These are phyloP conservation scores for Talaromyces funiculosus DNA, from an alignment of 2,329 filamentous ascomycete genomes.

Conservation along the genomic window DNA sequence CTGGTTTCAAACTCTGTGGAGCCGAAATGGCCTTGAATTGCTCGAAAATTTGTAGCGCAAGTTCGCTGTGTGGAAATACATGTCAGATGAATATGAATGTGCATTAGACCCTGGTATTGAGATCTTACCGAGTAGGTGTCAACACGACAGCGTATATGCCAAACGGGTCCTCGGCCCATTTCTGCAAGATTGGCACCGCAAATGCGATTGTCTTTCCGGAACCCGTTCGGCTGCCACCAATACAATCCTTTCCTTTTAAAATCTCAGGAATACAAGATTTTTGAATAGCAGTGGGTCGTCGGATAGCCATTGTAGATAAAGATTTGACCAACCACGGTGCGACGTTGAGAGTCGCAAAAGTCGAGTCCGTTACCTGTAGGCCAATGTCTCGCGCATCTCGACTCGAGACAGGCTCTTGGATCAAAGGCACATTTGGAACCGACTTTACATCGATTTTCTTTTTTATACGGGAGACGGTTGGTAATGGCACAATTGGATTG, in stretches of 20 bases:
- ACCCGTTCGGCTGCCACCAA: slow-evolving; percentile 89
- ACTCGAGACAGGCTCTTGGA: slow-evolving; percentile 33
- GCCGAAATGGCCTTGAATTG: slow-evolving; percentile 91
- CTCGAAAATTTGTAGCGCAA: slow-evolving; percentile 93
- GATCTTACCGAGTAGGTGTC: slow-evolving; percentile 68
- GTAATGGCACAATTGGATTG: slow-evolving; percentile 24
- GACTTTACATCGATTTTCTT: slow-evolving; percentile 27
- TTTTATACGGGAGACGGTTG: slow-evolving; percentile 38
- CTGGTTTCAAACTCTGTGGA: slow-evolving; percentile 76
- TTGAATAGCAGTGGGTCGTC: slow-evolving; percentile 85
- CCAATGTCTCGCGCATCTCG: slow-evolving; percentile 37
- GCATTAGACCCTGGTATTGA: neutral
- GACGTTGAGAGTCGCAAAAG: slow-evolving; percentile 67
- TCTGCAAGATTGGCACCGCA: slow-evolving; percentile 86
- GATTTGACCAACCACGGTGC: slow-evolving; percentile 85
- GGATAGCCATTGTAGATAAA: slow-evolving; percentile 71
- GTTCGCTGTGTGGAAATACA: slow-evolving; percentile 52
- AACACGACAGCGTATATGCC: slow-evolving; percentile 86
- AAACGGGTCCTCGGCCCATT: slow-evolving; percentile 85
- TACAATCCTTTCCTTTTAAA: slow-evolving; percentile 83
- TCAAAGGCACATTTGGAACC: slow-evolving; percentile 12
- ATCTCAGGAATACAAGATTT: slow-evolving; percentile 90
- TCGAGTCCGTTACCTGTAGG: slow-evolving; percentile 44
- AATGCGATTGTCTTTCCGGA: slow-evolving; percentile 98
- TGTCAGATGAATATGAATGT: neutral